Evolutionary conservation across 345 rosid genomes (phyloP).

Genomic region (Rhizophora mangle): DNA sequence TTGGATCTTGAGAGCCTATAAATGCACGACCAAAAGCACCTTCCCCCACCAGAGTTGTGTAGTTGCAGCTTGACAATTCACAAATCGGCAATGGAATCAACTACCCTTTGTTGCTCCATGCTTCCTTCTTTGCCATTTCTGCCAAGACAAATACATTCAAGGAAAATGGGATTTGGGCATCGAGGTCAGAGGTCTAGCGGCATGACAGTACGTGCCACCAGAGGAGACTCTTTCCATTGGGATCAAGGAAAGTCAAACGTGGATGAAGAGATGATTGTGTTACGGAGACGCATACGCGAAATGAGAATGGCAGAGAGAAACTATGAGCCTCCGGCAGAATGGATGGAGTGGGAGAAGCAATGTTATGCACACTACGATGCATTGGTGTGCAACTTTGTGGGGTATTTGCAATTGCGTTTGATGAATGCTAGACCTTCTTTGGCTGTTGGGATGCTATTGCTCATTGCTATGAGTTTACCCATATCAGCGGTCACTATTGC

Average conservation of each 20-base stretch:
- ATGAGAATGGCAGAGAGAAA: conserved; percentile 24
- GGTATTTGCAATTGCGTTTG: conserved; percentile 11
- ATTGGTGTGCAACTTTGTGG: conserved; percentile 15
- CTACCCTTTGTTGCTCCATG: conserved; percentile 7
- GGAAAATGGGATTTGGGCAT: background rate
- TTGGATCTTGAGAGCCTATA: background rate
- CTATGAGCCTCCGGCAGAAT: conserved; percentile 18
- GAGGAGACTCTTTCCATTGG: background rate
- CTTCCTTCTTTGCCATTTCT: conserved; percentile 5
- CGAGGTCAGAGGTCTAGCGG: background rate
- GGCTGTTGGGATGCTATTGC: conserved; percentile 12
- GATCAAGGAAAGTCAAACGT: background rate
- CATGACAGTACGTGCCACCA: background rate
- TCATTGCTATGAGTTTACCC: conserved; percentile 7
- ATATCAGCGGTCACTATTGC: conserved; percentile 8
- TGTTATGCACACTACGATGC: conserved; percentile 9
- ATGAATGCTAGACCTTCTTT: conserved; percentile 22
- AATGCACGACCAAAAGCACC: background rate
- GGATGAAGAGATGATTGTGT: conserved; percentile 19
- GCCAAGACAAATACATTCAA: background rate
- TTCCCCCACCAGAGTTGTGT: background rate
- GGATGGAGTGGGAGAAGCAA: conserved; percentile 28
- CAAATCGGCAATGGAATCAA: conserved; percentile 5
- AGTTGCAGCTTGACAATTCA: background rate
- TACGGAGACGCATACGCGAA: conserved; percentile 20